Evolutionary conservation across 192 early-diverging fungal species (phyloP), one percentile per base, ranked within the genome.

Genomic region (Coemansia sp.): DNA sequence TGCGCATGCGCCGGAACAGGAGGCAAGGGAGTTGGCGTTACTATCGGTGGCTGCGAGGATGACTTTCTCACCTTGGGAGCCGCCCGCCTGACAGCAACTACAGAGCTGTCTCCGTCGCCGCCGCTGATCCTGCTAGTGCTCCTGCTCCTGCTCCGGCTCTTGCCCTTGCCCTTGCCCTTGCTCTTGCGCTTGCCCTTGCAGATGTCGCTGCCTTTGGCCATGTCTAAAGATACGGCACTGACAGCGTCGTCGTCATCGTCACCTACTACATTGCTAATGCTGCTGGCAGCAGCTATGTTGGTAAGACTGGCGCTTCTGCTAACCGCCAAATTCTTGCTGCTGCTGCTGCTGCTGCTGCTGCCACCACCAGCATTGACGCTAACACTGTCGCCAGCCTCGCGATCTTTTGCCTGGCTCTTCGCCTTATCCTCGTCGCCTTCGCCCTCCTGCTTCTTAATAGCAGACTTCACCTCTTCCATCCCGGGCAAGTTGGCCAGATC

Each of bases 401-500:
- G 30, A 35, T 30, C 53, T 0, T 63, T 24, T 0, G 38, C 43
- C 41, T 63, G 35, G 48, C 52, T 57, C 39, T 55, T 30, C 38
- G 23, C 58, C 6, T 65, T 58, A 30, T 72, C 56, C 5, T 56
- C 59, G 10, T 72, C 64, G 10, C 36, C 12, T 4, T 38, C 26
- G n/a, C 39, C 39, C 21, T 24, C 52, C 33, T 63, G 60, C 60
- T 62, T 21, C 53, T 67, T 63, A 18, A 73, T 59, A 44, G 66
- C 66, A 33, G 64, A 61, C 61, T 73, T 73, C 24, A 63, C 23
- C 24, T 67, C 66, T 0, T 55, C 65, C 72, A 74, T 64, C 0
- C 73, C 73, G 5, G 73, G 67, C 67, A 75, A 62, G 10, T 35
- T 43, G 11, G 46, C 66, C 60, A 81, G 48, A 24, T 81, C 64